These are phyloP conservation scores for Clonostachys byssicola DNA, from an alignment of 2,329 filamentous ascomycete genomes.

Conservation along the genomic window DNA sequence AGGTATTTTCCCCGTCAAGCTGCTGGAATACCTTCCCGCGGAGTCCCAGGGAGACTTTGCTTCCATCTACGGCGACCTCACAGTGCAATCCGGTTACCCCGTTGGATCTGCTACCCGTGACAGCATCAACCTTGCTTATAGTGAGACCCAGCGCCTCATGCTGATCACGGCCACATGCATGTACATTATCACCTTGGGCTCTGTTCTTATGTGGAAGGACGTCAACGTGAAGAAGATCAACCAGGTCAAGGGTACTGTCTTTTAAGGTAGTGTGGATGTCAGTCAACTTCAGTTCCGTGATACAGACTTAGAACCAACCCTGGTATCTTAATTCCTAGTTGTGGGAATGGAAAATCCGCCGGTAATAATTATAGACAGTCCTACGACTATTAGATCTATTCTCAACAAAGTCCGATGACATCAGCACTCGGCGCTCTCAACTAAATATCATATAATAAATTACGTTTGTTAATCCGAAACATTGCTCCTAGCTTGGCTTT, in stretches of 20 bases:
- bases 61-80: constrained; percentile 33
- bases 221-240: constrained; percentile 12
- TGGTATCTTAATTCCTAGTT: too few relatives aligned
- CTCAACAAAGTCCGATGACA: too few relatives aligned
- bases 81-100: constrained; percentile 28
- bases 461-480: too few relatives aligned
- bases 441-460: too few relatives aligned
- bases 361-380: too few relatives aligned
- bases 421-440: too few relatives aligned
- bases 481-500: too few relatives aligned
- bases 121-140: constrained; percentile 41
- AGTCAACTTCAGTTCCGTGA: too few relatives aligned
- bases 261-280: too few relatives aligned
- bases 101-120: constrained; percentile 31
- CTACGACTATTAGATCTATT: too few relatives aligned
- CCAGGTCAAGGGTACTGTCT: not conserved
- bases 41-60: constrained; percentile 22
- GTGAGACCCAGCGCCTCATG: constrained; percentile 35
- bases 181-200: constrained; percentile 16
- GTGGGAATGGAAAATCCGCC: too few relatives aligned
- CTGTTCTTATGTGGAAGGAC: constrained; percentile 21
- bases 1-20: constrained; percentile 27
- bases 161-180: constrained; percentile 26
- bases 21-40: constrained; percentile 31
- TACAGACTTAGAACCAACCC: too few relatives aligned